These are phyloP conservation scores for Myriangium duriaei DNA, from an alignment of 2,329 filamentous ascomycete genomes.

Conservation along the genomic window DNA sequence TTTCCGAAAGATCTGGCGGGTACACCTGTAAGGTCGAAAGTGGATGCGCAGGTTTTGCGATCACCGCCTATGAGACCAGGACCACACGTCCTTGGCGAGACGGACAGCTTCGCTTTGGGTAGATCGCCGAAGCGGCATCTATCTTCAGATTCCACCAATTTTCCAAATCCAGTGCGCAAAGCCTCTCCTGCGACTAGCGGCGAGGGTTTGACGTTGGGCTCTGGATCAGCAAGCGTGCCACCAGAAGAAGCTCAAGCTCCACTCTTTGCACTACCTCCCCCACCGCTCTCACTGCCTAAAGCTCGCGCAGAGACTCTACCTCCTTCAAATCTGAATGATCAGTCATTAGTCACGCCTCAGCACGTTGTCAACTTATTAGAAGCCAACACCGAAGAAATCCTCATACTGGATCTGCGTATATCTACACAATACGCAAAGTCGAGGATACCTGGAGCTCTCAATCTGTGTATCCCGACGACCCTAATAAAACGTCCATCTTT, in stretches of 20 bases:
- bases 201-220: constrained; percentile 16
- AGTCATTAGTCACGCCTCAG: constrained; percentile 32
- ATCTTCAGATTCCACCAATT: constrained; percentile 30
- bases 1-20: constrained; percentile 11
- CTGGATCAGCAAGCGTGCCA: constrained; percentile 11
- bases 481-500: constrained; percentile 83
- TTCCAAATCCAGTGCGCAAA: constrained; percentile 31
- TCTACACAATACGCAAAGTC: constrained; percentile 68
- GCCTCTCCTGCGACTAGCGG: constrained; percentile 35
- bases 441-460: constrained; percentile 68
- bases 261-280: constrained; percentile 13
- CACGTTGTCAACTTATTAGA: constrained; percentile 37
- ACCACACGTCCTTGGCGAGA: constrained; percentile 17
- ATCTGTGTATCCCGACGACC: constrained; percentile 89
- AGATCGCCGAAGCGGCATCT: constrained; percentile 37
- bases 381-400: constrained; percentile 38
- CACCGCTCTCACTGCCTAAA: constrained; percentile 14
- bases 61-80: constrained; percentile 19
- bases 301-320: constrained; percentile 38
- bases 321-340: constrained; percentile 19
- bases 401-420: constrained; percentile 77
- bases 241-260: constrained; percentile 20
- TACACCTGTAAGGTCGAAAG: constrained; percentile 20
- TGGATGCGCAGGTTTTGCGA: constrained; percentile 27
- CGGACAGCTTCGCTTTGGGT: constrained; percentile 18